phyloP scores from a whole-genome alignment of 139 green algal species.

The Chara braunii region DNA sequence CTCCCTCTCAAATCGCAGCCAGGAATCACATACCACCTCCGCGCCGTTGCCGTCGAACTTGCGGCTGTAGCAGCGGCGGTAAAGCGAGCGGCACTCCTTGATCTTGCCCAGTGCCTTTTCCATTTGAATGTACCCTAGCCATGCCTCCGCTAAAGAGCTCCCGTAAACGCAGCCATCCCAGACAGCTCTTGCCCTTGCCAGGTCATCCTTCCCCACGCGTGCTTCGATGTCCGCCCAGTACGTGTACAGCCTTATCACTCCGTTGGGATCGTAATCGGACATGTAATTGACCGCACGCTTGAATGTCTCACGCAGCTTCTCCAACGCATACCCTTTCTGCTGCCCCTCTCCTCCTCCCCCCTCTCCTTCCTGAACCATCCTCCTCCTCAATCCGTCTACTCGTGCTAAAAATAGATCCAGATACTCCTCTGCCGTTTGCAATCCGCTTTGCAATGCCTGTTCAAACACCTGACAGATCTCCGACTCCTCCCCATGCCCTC shows the following conservation, averaged over 20 bases:
- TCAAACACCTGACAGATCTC: conserved; percentile 39
- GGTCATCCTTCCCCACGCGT: too few species aligned
- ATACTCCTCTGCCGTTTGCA: conserved; percentile 32
- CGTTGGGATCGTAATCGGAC: too few species aligned
- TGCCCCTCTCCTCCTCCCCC: conserved; percentile 1
- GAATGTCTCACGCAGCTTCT: not conserved
- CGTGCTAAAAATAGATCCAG: conserved; percentile 19
- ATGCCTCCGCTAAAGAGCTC: conserved; percentile 28
- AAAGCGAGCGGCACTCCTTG: conserved; percentile 10
- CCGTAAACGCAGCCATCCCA: not conserved
- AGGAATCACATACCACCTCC: conserved; percentile 54
- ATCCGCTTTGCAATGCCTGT: conserved; percentile 12
- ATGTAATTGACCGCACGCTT: not conserved
- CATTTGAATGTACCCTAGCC: conserved; percentile 30
- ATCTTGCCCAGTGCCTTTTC: conserved; percentile 22
- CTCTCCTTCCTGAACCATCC: not conserved
- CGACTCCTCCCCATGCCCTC: not conserved
- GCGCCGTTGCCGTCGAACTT: conserved; percentile 13
- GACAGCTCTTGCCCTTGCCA: not conserved
- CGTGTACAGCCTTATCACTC: too few species aligned
- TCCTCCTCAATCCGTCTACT: conserved; percentile 12
- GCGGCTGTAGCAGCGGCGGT: conserved; percentile 19
- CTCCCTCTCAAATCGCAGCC: conserved; percentile 76
- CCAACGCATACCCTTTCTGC: not conserved
- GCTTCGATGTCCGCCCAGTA: too few species aligned